Evolutionary conservation across 129 eudicot species (phyloP).

Genomic region (Pittosporum tobira): DNA sequence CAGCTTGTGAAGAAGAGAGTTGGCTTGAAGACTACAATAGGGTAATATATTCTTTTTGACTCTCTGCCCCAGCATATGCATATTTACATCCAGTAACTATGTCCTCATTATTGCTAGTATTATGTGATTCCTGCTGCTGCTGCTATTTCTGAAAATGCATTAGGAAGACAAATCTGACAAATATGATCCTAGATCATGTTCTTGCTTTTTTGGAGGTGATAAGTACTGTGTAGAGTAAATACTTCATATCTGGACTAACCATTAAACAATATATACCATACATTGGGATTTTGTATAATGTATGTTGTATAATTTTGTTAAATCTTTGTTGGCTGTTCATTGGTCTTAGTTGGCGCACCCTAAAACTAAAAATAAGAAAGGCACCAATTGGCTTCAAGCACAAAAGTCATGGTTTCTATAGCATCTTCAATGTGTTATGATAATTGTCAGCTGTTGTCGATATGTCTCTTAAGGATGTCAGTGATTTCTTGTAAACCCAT

Average conservation of each 20-base stretch:
- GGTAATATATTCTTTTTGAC: slow-evolving; percentile 34
- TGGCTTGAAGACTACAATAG: slow-evolving; percentile 98
- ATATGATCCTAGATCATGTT: background rate
- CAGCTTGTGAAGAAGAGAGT: slow-evolving; percentile 98
- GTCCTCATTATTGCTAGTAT: background rate
- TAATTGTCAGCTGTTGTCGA: too few relatives aligned
- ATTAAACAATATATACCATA: background rate
- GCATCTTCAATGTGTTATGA: background rate
- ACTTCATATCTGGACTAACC: background rate
- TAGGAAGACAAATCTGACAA: background rate
- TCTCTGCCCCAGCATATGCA: background rate
- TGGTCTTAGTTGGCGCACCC: background rate
- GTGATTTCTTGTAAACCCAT: too few relatives aligned
- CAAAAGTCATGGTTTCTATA: background rate
- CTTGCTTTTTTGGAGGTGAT: background rate
- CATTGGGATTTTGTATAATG: background rate
- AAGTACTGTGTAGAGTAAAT: background rate
- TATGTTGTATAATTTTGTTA: background rate
- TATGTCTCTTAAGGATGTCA: too few relatives aligned
- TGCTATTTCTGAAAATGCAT: background rate
- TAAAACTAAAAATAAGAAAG: background rate
- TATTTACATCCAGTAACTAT: background rate
- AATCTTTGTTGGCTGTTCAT: background rate
- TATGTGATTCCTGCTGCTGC: background rate
- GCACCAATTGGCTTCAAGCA: background rate